Conservation (phyloP, 352 stramenopile genomes). For the Globisporangium okanoganense region DNA sequence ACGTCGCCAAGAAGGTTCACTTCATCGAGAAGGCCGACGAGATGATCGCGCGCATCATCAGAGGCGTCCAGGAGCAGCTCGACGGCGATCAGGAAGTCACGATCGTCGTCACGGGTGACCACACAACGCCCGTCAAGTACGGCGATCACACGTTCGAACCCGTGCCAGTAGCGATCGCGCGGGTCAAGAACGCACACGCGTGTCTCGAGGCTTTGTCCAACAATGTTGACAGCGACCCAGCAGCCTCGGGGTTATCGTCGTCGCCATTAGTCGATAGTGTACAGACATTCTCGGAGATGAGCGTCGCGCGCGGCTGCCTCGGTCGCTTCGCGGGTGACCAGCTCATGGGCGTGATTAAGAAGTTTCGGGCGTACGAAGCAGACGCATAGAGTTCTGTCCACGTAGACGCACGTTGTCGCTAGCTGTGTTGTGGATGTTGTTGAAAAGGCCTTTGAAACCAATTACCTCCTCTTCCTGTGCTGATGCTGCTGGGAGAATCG, state of each 20-base stretch:
- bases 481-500: constrained; percentile 23
- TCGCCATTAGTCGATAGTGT: constrained; percentile 48
- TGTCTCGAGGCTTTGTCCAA: constrained; percentile 17
- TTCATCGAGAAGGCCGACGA: constrained; percentile 84
- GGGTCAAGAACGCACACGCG: constrained; percentile 32
- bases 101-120: constrained; percentile 84
- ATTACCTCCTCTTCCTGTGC: not conserved
- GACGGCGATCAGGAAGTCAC: constrained; percentile 49
- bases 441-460: not conserved
- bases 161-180: constrained; percentile 75
- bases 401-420: not conserved
- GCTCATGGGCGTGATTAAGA: constrained; percentile 81
- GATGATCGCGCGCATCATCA: constrained; percentile 66
- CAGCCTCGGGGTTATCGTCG: not conserved
- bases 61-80: constrained; percentile 39
- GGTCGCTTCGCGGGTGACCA: constrained; percentile 83
- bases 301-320: constrained; percentile 59
- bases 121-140: constrained; percentile 85
- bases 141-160: constrained; percentile 87
- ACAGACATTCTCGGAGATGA: constrained; percentile 59
- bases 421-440: not conserved
- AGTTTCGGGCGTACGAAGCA: constrained; percentile 46
- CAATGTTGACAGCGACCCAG: not conserved
- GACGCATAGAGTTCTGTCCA: constrained; percentile 26
- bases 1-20: constrained; percentile 81